Evolutionary conservation across 306 rosid genomes (phyloP), one percentile per base, ranked within the genome.

Genomic region (Quercus mongolica): DNA sequence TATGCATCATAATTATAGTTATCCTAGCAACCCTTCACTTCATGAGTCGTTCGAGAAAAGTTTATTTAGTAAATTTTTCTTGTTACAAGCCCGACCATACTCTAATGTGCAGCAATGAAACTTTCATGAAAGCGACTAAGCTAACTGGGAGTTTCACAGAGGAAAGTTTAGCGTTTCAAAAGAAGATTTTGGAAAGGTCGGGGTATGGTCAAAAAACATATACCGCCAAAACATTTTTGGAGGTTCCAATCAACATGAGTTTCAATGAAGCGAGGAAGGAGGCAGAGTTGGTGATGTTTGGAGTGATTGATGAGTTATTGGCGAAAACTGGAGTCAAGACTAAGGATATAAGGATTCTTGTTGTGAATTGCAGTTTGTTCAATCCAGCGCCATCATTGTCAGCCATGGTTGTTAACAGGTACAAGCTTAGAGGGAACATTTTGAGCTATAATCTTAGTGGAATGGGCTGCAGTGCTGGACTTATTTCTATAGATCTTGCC

Each of bases 381-480:
- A 19, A n/a, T 67, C 72, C 72, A n/a, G n/a, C 51, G 3, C 72
- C 72, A 5, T 67, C 72, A 9, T 19, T 67, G 51, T 35, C 72
- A 33, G 72, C 72, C 72, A 67, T 67, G 52, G 26, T 67, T 35
- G 51, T 67, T 3, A 67, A 19, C 51, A 12, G 72, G 17, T 67
- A 67, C 72, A 67, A 35, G 72, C 72, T 67, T 10, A 19, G 72
- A 67, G 72, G 52, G 26, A 19, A 10, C 51, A 67, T 35, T 35
- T 8, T n/a, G 72, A 67, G 52, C 51, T 67, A 67, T 35, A 67
- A 67, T 35, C 72, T 67, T 67, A 49, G 26, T 33, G 72, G 72
- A 23, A 67, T 67, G 72, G 72, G 72, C 15, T 35, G 72, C 51
- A 67, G 72, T 19, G 72, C 72, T 10, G 72, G 72, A 33, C 25